Evolutionary conservation across 257 asterid genomes (phyloP), one percentile per base, ranked within the genome.

Genomic region (Handroanthus guayacan): DNA sequence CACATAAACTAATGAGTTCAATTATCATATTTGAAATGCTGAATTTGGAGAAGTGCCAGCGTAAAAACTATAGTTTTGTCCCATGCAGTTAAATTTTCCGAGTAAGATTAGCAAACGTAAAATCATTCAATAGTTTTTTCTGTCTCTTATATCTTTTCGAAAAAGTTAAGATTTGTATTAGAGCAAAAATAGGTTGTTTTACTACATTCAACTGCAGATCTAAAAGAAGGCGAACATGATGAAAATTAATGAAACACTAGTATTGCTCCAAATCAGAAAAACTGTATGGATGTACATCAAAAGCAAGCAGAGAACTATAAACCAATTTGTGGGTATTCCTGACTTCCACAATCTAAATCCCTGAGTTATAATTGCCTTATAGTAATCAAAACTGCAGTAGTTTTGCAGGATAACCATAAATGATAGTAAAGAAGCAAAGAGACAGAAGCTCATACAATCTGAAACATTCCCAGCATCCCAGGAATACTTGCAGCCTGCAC

Each of bases 401-500:
- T 62, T 43, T 57, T 13, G 34, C 20, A 77, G 69, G 73, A n/a
- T 17, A 14, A 18, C 17, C 39, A 39, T 39, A 74, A 74, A 36
- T 12, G 3, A 9, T 34, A 45, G 3, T 11, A 75, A 67, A 72
- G 67, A 68, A 45, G 57, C 44, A 20, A 75, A 55, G 71, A 77
- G 75, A 61, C 20, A 69, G 82, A 78, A 47, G 67, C 55, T 83
- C 92, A 5, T 88, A 93, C 99, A 64, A 89, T 89, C 83, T 95
- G 99, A 81, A 95, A 95, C 96, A 91, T 86, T 80, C 99, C 99
- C 84, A 95, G 80, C 99, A 95, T 95, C 80, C 98, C 98, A 69
- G 98, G 99, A 77, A 95, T 91, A 78, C 98, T 95, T 62, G 98
- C 99, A 81, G 98, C 96, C 87, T 95, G 98, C 80, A 91, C 93